Evolutionary conservation across 148 eudicot genomes (phyloP).

Genomic region (Vaccinium myrtillus): DNA sequence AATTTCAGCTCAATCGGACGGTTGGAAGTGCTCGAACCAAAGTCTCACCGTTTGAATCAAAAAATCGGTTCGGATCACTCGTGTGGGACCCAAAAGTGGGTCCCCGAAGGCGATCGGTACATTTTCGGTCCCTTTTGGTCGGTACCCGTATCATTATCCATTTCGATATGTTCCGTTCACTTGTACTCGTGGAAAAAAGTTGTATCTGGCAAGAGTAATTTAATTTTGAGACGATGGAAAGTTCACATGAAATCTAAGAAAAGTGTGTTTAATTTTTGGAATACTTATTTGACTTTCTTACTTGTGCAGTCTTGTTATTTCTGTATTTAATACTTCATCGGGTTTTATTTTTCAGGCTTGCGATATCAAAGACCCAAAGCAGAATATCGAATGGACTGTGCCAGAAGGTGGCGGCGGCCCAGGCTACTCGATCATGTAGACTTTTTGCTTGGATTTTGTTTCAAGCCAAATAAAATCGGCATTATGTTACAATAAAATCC

Average conservation of each 20-base stretch:
- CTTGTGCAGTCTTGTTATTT: neutral
- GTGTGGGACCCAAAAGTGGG: too few relatives aligned
- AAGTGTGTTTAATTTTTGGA: neutral
- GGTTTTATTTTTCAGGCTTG: constrained; percentile 60
- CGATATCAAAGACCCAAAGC: constrained; percentile 92
- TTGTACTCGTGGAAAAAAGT: neutral
- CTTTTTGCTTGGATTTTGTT: neutral
- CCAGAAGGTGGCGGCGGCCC: constrained; percentile 99
- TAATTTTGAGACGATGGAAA: neutral
- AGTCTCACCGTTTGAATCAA: too few relatives aligned
- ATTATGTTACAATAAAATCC: neutral
- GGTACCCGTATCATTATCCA: too few relatives aligned
- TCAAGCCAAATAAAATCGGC: neutral
- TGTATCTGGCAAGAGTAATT: neutral
- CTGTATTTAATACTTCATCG: neutral
- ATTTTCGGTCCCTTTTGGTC: too few relatives aligned
- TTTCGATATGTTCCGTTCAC: neutral
- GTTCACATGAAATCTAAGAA: too few relatives aligned
- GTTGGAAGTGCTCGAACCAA: too few relatives aligned
- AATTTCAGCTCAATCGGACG: too few relatives aligned
- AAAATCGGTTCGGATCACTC: too few relatives aligned
- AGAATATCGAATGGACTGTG: constrained; percentile 93
- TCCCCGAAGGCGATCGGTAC: too few relatives aligned
- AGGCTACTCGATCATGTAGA: constrained; percentile 85
- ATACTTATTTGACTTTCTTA: neutral